These are phyloP conservation scores for Condylostoma magnum DNA, from an alignment of 169 alveolate genomes.

Conservation along the genomic window DNA sequence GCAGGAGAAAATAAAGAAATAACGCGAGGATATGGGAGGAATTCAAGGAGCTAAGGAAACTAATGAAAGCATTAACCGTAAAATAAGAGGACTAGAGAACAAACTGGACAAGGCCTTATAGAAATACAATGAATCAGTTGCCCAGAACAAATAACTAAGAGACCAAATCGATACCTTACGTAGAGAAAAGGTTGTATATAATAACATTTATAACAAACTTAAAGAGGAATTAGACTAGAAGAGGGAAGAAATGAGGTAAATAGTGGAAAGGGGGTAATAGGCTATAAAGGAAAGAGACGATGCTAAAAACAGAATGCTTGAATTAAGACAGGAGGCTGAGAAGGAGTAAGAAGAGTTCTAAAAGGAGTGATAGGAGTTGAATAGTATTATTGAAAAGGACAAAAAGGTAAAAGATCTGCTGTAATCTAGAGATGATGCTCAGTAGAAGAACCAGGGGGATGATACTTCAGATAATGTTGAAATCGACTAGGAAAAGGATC, in stretches of 20 bases:
- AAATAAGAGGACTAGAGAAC: conserved; percentile 85
- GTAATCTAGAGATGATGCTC: conserved; percentile 57
- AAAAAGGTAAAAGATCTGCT: conserved; percentile 65
- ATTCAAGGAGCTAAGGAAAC: conserved; percentile 47
- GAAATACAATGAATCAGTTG: conserved; percentile 81
- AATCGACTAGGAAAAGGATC: conserved; percentile 36
- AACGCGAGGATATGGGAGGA: conserved; percentile 6
- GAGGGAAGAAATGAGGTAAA: conserved; percentile 80
- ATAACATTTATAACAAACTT: conserved; percentile 78
- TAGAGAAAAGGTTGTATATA: conserved; percentile 87
- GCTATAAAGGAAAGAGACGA: conserved; percentile 87
- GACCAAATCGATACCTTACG: conserved; percentile 82
- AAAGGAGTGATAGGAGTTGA: conserved; percentile 77
- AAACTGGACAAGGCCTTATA: conserved; percentile 86
- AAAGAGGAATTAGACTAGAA: conserved; percentile 83
- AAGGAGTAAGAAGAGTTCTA: conserved; percentile 52
- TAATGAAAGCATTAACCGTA: conserved; percentile 74
- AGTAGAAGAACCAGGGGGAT: conserved; percentile 43
- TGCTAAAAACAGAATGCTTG: conserved; percentile 56
- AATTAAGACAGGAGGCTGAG: conserved; percentile 43
- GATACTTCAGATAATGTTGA: too few species aligned
- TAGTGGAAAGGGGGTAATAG: conserved; percentile 82
- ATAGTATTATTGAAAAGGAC: conserved; percentile 67
- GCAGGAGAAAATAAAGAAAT: conserved; percentile 5
- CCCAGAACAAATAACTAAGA: conserved; percentile 80